Evolutionary conservation across 345 rosid genomes (phyloP).

Genomic region (Rhizophora mangle): DNA sequence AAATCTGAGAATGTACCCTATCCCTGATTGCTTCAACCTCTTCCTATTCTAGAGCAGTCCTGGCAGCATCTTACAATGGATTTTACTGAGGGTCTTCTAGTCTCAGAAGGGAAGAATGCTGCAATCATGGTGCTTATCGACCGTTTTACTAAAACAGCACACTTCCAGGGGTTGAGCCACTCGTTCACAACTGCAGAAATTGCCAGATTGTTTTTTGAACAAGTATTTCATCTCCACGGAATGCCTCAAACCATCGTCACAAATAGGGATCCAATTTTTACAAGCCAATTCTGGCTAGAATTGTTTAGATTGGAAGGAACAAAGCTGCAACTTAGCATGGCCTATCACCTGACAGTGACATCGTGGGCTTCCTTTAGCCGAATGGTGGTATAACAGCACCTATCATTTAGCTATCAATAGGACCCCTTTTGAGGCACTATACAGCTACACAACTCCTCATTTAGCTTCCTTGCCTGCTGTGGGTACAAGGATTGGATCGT

Average conservation of each 20-base stretch:
- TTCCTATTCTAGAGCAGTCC: not conserved
- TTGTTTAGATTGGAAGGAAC: not conserved
- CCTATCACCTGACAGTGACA: not conserved
- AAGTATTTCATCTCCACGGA: no score
- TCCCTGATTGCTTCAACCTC: not conserved
- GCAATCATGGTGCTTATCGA: not conserved
- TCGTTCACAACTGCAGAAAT: no score
- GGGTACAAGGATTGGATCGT: no score
- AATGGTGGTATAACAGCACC: not conserved
- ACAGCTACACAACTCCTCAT: no score
- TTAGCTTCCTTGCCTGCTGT: no score
- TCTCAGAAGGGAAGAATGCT: not conserved
- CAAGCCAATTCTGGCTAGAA: no score
- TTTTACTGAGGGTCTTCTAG: not conserved
- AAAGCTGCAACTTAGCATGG: not conserved
- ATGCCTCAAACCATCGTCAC: no score
- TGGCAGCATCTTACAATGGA: not conserved
- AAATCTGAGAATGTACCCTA: no score
- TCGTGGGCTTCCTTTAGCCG: not conserved
- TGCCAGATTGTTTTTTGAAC: no score
- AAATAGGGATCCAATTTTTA: no score
- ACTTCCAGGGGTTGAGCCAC: not conserved
- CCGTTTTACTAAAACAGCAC: not conserved
- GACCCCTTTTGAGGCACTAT: no score
- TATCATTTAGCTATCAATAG: not conserved